phyloP scores from a whole-genome alignment of 441 rosid species.

The Arabidopsis lyrata region DNA sequence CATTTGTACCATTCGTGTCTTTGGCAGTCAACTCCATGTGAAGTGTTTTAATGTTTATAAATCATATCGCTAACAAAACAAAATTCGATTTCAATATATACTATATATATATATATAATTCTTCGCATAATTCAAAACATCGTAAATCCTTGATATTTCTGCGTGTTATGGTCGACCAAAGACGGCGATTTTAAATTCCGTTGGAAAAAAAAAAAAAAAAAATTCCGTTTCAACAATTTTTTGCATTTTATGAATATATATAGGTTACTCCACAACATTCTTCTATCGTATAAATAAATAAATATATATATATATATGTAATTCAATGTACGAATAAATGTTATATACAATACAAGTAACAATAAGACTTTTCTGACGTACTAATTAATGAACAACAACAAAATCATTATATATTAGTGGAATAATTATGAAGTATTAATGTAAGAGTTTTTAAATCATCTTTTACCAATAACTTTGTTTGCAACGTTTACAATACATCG shows the following conservation, averaged over 20 bases:
- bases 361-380: background rate
- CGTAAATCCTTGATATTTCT: background rate
- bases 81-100: background rate
- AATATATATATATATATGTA: no score
- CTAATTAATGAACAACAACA: background rate
- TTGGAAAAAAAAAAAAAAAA: no score
- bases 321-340: no score
- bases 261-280: no score
- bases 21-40: conserved; percentile 46
- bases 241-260: background rate
- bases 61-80: conserved; percentile 23
- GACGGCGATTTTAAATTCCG: background rate
- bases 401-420: background rate
- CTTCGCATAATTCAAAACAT: conserved; percentile 4
- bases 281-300: no score
- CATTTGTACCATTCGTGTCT: conserved; percentile 42
- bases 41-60: conserved; percentile 23
- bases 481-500: conserved; percentile 1
- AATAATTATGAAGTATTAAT: background rate
- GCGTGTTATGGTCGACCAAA: background rate
- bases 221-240: background rate
- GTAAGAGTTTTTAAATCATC: background rate
- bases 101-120: background rate
- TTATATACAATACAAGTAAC: no score
- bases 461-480: background rate